Conservation (phyloP, 1,284 basidiomycete genomes). For the Apiotrichum domesticum region DNA sequence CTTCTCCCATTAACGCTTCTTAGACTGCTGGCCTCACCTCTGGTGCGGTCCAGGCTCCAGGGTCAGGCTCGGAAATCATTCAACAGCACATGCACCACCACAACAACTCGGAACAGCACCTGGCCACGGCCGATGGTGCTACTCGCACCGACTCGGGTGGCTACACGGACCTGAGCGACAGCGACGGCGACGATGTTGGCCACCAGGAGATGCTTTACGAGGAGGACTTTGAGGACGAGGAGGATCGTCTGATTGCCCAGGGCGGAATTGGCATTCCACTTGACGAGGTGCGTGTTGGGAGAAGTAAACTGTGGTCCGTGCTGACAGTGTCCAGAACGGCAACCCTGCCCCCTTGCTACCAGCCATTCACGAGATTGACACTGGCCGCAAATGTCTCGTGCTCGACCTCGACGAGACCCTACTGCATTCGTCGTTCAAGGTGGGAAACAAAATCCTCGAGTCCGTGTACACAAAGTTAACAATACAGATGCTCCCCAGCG, state of each 20-base stretch:
- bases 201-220: constrained; percentile 49
- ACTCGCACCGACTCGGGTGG: constrained; percentile 32
- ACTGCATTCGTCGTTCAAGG: constrained; percentile 89
- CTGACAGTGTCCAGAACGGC: constrained; percentile 59
- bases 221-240: constrained; percentile 62
- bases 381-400: constrained; percentile 84
- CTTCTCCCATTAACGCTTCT: neutral
- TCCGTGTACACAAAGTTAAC: neutral
- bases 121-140: constrained; percentile 18
- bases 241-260: constrained; percentile 67
- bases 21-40: constrained; percentile 64
- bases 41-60: constrained; percentile 64
- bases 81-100: constrained; percentile 24
- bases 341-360: constrained; percentile 75
- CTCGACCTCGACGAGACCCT: constrained; percentile 94
- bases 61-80: constrained; percentile 52
- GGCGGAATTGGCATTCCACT: constrained; percentile 77
- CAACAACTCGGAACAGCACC: constrained; percentile 32
- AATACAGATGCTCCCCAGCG: constrained; percentile 78
- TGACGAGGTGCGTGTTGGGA: constrained; percentile 57
- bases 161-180: constrained; percentile 34
- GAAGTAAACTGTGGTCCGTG: neutral
- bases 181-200: constrained; percentile 37
- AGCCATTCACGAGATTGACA: constrained; percentile 64
- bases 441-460: constrained; percentile 27